phyloP scores from a whole-genome alignment of 2,329 filamentous ascomycete species.

The Fusarium luffae region DNA sequence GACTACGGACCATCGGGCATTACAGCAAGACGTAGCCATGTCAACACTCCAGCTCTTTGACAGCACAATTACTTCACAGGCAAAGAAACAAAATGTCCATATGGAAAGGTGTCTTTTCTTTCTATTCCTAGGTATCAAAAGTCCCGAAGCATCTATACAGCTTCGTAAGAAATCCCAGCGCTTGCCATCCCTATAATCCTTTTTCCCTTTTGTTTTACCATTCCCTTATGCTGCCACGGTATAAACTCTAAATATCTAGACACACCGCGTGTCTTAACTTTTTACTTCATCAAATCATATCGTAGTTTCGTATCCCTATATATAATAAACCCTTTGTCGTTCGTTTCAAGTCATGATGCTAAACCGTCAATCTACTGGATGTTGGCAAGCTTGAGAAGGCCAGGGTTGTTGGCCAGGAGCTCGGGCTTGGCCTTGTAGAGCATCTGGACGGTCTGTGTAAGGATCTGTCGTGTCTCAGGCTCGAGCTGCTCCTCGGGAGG shows the following conservation, averaged over 20 bases:
- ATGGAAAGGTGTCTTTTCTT: conserved; percentile 41
- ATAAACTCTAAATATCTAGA: conserved; percentile 40
- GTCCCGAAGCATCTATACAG: conserved; percentile 15
- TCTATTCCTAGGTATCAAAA: conserved; percentile 42
- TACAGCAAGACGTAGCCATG: not conserved
- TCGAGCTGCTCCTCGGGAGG: conserved; percentile 81
- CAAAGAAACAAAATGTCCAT: conserved; percentile 4
- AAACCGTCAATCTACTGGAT: conserved; percentile 32
- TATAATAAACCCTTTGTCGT: conserved; percentile 28
- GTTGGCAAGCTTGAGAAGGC: conserved; percentile 49
- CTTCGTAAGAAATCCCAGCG: conserved; percentile 30
- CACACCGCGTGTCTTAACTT: conserved; percentile 16
- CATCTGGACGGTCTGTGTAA: conserved; percentile 70
- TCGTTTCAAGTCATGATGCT: conserved; percentile 29
- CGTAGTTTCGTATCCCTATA: conserved; percentile 28
- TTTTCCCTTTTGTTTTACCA: conserved; percentile 27
- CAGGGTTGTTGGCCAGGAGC: conserved; percentile 48
- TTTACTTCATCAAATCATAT: conserved; percentile 46
- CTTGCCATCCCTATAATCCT: conserved; percentile 22
- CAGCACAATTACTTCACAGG: not conserved
- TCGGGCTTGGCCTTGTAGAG: conserved; percentile 54
- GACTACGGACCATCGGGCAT: not conserved
- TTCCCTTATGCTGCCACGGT: conserved; percentile 25
- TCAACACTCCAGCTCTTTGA: no score
- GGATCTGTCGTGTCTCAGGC: conserved; percentile 73